Conservation (phyloP, 2,329 filamentous ascomycete genomes). For the Fulvia fulva region DNA sequence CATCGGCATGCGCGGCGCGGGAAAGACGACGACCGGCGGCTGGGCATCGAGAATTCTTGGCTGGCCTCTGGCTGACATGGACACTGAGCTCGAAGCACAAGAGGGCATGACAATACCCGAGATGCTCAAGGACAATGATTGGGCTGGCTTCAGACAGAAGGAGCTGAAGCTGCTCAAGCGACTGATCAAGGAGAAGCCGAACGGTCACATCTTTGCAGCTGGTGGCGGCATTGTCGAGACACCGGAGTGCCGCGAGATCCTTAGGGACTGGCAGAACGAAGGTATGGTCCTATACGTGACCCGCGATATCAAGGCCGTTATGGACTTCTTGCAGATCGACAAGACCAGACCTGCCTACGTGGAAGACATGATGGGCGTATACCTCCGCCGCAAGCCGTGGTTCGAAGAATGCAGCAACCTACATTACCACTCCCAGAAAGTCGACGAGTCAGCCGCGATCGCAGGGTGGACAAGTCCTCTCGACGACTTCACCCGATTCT, state of each 20-base stretch:
- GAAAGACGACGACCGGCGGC: constrained; percentile 87
- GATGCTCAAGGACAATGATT: constrained; percentile 73
- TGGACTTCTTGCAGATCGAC: constrained; percentile 83
- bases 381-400: constrained; percentile 82
- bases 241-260: constrained; percentile 69
- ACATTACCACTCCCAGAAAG: constrained; percentile 79
- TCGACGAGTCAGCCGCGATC: constrained; percentile 39
- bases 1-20: constrained; percentile 94
- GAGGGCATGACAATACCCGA: constrained; percentile 77
- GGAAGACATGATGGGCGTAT: constrained; percentile 88
- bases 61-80: constrained; percentile 79
- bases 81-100: constrained; percentile 75
- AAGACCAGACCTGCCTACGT: constrained; percentile 89
- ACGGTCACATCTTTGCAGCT: constrained; percentile 82
- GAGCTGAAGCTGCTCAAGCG: constrained; percentile 72
- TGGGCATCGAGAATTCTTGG: constrained; percentile 76
- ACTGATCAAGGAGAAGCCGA: constrained; percentile 69
- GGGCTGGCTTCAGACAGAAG: constrained; percentile 80
- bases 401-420: constrained; percentile 92
- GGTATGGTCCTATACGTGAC: constrained; percentile 85
- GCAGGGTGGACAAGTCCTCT: constrained; percentile 34
- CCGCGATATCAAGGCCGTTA: constrained; percentile 79
- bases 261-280: constrained; percentile 70
- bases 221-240: constrained; percentile 91
- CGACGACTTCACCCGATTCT: constrained; percentile 67